Conservation (phyloP, 2,329 filamentous ascomycete genomes). For the Pseudopithomyces chartarum region DNA sequence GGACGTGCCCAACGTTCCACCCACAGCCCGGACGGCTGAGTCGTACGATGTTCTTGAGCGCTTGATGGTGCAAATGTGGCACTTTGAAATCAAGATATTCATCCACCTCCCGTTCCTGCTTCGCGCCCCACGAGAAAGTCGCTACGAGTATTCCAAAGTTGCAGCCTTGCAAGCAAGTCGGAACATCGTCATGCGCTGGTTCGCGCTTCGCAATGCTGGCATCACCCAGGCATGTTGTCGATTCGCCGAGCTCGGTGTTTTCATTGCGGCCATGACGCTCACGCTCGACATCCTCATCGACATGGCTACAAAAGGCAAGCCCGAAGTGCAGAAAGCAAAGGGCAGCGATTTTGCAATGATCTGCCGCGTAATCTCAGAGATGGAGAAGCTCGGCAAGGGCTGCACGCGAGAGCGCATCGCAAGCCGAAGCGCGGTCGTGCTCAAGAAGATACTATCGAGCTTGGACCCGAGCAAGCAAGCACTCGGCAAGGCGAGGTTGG, state of each 20-base stretch:
- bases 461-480: constrained; percentile 34
- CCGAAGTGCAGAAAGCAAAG: constrained; percentile 38
- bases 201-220: constrained; percentile 39
- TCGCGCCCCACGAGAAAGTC: constrained; percentile 33
- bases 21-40: constrained; percentile 37
- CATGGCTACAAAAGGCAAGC: constrained; percentile 38
- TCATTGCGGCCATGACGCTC: constrained; percentile 43
- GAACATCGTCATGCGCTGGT: constrained; percentile 44
- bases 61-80: constrained; percentile 42
- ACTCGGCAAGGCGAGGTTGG: constrained; percentile 27
- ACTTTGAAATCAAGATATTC: constrained; percentile 43
- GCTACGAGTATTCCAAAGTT: constrained; percentile 42
- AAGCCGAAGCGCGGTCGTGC: constrained; percentile 34
- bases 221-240: constrained; percentile 43
- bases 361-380: constrained; percentile 40
- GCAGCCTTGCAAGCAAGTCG: constrained; percentile 41
- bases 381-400: constrained; percentile 40
- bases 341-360: constrained; percentile 44
- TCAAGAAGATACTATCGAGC: constrained; percentile 41
- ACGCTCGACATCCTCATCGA: constrained; percentile 44
- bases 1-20: constrained; percentile 43
- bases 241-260: constrained; percentile 39
- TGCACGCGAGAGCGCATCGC: constrained; percentile 42
- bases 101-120: constrained; percentile 42
- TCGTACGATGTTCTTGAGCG: constrained; percentile 33